Evolutionary conservation across 2,329 filamentous ascomycete genomes (phyloP).

Genomic region (Mycogone perniciosa): DNA sequence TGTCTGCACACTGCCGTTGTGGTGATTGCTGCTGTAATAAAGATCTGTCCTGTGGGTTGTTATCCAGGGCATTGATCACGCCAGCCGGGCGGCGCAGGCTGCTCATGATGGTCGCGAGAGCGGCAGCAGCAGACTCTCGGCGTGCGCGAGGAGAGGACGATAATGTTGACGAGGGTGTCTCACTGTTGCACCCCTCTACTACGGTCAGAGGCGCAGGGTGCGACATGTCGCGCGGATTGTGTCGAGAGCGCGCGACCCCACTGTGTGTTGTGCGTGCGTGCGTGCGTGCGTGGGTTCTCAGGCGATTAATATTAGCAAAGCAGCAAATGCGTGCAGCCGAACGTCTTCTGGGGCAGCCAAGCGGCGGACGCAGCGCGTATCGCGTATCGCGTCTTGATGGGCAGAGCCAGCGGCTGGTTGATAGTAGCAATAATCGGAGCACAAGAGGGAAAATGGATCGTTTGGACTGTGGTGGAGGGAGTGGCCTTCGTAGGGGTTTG

Average conservation of each 20-base stretch:
- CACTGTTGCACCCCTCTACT: constrained; percentile 3
- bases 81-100: constrained; percentile 8
- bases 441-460: neutral
- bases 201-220: constrained; percentile 7
- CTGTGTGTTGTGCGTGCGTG: constrained; percentile 2
- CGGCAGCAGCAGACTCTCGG: neutral
- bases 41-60: constrained; percentile 4
- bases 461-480: too few relatives aligned
- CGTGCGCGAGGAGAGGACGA: constrained; percentile 6
- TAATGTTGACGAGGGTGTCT: constrained; percentile 7
- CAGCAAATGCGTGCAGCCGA: neutral
- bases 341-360: neutral
- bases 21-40: constrained; percentile 4
- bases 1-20: neutral
- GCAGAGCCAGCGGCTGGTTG: neutral
- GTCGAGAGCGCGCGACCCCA: constrained; percentile 14
- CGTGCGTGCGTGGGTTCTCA: constrained; percentile 1
- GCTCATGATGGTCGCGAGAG: constrained; percentile 7
- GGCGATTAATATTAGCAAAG: too few relatives aligned
- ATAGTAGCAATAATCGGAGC: neutral
- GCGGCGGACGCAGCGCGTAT: neutral
- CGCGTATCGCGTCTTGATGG: neutral
- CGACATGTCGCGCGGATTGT: constrained; percentile 15
- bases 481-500: too few relatives aligned
- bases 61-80: constrained; percentile 2